phyloP scores from a whole-genome alignment of 495 filamentous ascomycete species.

The Endocarpon pusillum region DNA sequence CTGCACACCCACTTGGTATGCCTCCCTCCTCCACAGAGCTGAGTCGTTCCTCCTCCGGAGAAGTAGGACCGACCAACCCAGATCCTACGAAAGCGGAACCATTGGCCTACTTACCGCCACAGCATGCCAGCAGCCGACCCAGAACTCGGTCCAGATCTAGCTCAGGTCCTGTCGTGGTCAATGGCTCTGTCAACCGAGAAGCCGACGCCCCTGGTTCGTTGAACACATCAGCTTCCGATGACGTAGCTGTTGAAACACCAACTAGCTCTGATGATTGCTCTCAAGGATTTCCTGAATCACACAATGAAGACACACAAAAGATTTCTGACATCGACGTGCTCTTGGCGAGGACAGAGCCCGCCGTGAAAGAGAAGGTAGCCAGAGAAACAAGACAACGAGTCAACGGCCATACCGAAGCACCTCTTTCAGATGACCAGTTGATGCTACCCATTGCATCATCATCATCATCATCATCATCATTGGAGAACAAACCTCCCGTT shows the following conservation, averaged over 20 bases:
- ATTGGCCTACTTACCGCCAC: no score
- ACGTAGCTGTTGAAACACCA: conserved; percentile 8
- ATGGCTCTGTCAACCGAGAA: conserved; percentile 17
- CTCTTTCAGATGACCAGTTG: not conserved
- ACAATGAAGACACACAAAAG: conserved; percentile 18
- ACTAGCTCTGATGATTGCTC: conserved; percentile 17
- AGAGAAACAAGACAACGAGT: conserved; percentile 14
- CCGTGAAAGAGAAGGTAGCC: conserved; percentile 9
- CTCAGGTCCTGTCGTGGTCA: conserved; percentile 27
- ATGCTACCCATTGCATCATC: not conserved
- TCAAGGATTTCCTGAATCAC: conserved; percentile 23
- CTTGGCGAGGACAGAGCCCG: conserved; percentile 7
- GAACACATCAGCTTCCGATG: conserved; percentile 24
- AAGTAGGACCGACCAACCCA: no score
- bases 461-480: no score
- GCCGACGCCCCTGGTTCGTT: not conserved
- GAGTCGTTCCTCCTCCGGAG: not conserved
- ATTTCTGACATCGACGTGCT: conserved; percentile 15
- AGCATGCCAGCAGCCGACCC: not conserved
- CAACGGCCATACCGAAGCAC: conserved; percentile 17
- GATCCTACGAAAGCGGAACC: no score
- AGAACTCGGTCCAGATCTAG: conserved; percentile 6
- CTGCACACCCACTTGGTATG: not conserved
- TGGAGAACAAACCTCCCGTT: no score
- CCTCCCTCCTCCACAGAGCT: not conserved